A percentile compares a stretch with the other conserved stretches of the same genome.
phyloP scores from a whole-genome alignment of 2,329 filamentous ascomycete species.

The Paraphoma chrysanthemicola region DNA sequence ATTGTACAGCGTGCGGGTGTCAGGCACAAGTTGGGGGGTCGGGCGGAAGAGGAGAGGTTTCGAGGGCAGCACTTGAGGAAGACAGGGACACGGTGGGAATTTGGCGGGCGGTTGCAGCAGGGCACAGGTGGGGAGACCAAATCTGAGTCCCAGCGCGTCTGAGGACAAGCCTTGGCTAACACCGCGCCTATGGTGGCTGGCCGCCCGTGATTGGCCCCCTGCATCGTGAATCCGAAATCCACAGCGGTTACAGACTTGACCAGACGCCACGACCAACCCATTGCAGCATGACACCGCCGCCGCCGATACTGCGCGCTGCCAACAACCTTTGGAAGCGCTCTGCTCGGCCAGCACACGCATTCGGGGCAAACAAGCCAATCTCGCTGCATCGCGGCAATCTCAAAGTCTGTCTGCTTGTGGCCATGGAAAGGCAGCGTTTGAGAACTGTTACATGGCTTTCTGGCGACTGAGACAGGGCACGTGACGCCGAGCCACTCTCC shows the following conservation, averaged over 20 bases:
- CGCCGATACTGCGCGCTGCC: constrained; percentile 14
- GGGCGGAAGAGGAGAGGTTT: constrained; percentile 33
- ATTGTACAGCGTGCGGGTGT: constrained; percentile 29
- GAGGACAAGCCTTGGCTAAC: constrained; percentile 41
- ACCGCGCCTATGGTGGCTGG: constrained; percentile 17
- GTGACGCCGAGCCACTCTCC: constrained; percentile 30
- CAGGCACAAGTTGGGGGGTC: constrained; percentile 27
- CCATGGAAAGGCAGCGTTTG: constrained; percentile 38
- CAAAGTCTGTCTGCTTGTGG: constrained; percentile 11
- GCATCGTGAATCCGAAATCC: constrained; percentile 35
- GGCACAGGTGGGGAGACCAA: constrained; percentile 45
- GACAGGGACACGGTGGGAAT: constrained; percentile 38
- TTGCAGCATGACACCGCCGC: constrained; percentile 39
- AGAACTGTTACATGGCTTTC: constrained; percentile 47
- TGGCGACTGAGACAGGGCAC: constrained; percentile 44
- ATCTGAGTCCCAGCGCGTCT: constrained; percentile 47
- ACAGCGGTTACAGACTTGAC: constrained; percentile 38
- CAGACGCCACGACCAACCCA: constrained; percentile 30
- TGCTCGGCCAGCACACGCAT: not conserved
- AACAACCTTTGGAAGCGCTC: constrained; percentile 1
- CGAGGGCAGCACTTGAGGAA: constrained; percentile 35
- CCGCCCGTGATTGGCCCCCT: constrained; percentile 36
- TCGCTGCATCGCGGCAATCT: constrained; percentile 13
- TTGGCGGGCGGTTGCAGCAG: constrained; percentile 46
- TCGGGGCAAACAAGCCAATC: constrained; percentile 14